These are phyloP conservation scores for Sugiyamaella sp. DNA, from an alignment of 1,139 yeast species.

Conservation along the genomic window DNA sequence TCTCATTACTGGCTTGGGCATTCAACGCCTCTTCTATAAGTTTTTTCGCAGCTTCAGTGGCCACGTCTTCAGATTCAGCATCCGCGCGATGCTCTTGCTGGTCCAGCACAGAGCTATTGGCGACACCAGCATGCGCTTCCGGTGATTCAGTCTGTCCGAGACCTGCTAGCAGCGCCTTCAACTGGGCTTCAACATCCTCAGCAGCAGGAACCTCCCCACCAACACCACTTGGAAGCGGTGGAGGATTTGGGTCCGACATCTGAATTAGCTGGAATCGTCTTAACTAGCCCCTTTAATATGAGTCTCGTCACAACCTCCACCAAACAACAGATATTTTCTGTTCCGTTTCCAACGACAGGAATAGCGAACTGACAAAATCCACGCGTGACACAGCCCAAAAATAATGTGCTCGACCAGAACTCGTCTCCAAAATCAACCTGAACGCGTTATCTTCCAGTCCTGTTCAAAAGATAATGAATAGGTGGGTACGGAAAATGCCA, in stretches of 20 bases:
- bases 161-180: slow-evolving; percentile 12
- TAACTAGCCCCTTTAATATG: no score
- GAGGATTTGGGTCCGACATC: slow-evolving; percentile 13
- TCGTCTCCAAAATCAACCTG: neutral
- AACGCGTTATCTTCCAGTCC: slow-evolving; percentile 8
- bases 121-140: neutral
- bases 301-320: no score
- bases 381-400: neutral
- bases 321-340: neutral
- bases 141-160: neutral
- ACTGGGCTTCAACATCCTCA: slow-evolving; percentile 16
- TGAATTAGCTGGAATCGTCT: no score
- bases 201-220: slow-evolving; percentile 6
- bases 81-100: neutral
- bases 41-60: neutral
- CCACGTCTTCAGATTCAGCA: neutral
- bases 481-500: slow-evolving; percentile 15
- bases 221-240: slow-evolving; percentile 4
- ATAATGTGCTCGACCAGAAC: neutral
- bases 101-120: neutral
- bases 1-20: neutral
- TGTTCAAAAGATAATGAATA: slow-evolving; percentile 7
- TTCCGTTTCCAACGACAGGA: neutral
- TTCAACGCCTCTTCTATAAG: neutral
- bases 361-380: neutral